Conservation (phyloP, 768 basidiomycete species). For the Leccinum truebloodii region DNA sequence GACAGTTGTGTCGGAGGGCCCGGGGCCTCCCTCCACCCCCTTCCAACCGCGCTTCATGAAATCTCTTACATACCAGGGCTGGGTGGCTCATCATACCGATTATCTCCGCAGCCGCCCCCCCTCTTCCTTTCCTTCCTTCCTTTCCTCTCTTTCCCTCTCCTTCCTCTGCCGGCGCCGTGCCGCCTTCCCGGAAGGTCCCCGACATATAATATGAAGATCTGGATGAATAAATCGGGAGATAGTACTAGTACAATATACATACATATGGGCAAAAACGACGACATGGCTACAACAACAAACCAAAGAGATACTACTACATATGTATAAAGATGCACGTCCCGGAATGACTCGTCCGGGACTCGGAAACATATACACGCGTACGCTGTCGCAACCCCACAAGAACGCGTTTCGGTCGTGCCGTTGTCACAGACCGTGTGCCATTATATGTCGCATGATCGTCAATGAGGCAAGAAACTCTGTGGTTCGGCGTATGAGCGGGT, state of each 20-base stretch:
- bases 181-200: neutral
- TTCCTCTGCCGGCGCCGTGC: neutral
- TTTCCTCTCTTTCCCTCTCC: neutral
- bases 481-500: slow-evolving; percentile 10
- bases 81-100: neutral
- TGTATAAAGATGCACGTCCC: neutral
- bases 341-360: neutral
- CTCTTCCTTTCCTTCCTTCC: neutral
- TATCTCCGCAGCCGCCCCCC: slow-evolving; percentile 7
- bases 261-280: neutral
- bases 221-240: slow-evolving; percentile 5
- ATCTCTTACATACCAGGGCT: slow-evolving; percentile 8
- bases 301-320: neutral
- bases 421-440: slow-evolving; percentile 35
- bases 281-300: slow-evolving; percentile 15
- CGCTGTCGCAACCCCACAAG: neutral
- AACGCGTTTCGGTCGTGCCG: neutral
- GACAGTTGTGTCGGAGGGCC: neutral
- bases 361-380: neutral
- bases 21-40: neutral
- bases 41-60: neutral
- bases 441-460: slow-evolving; percentile 66
- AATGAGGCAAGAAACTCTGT: slow-evolving; percentile 62
- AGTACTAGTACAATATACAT: slow-evolving; percentile 14
- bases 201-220: neutral